phyloP scores from a whole-genome alignment of 129 eudicot genomes.

The Centaurea solstitialis region DNA sequence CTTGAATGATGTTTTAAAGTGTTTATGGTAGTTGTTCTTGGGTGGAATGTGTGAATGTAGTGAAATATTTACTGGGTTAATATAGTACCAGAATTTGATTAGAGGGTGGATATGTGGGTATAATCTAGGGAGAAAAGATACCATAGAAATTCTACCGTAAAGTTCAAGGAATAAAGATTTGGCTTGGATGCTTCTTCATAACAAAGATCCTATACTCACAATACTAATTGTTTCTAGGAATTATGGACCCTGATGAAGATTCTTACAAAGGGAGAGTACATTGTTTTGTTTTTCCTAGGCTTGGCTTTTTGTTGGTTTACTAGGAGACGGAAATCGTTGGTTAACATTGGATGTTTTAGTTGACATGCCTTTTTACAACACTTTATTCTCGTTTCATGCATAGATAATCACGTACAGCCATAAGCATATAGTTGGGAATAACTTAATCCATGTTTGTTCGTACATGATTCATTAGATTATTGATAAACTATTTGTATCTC shows the following conservation, averaged over 20 bases:
- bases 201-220: background rate
- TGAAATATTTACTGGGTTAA: background rate
- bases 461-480: background rate
- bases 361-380: background rate
- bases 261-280: background rate
- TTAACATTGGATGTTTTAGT: background rate
- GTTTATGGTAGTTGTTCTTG: background rate
- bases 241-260: background rate
- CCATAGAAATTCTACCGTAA: background rate
- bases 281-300: background rate
- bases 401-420: background rate
- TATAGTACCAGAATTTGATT: background rate
- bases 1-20: background rate
- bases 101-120: background rate
- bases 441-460: background rate
- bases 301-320: too few species aligned
- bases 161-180: background rate
- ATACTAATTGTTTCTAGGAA: background rate
- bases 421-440: background rate
- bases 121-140: background rate
- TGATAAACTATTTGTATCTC: background rate
- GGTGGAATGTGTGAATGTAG: background rate
- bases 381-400: background rate
- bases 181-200: background rate
- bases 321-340: background rate